These are phyloP conservation scores for Ochromonas danica DNA, from an alignment of 108 stramenopile genomes.

Conservation along the genomic window DNA sequence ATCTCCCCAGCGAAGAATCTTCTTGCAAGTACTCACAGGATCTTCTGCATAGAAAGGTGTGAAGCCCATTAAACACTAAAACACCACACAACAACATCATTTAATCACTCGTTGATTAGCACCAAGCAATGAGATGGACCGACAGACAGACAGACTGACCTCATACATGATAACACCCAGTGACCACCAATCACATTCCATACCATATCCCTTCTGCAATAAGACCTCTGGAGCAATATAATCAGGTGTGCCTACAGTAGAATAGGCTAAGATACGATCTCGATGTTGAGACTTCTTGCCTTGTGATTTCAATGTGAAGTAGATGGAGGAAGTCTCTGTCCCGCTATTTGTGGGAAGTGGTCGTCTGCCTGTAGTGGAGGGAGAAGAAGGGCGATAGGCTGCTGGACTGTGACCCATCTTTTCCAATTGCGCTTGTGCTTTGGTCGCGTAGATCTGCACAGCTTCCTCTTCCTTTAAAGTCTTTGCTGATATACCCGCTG, in stretches of 20 bases:
- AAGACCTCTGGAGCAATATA: slow-evolving; percentile 98
- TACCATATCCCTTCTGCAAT: slow-evolving; percentile 79
- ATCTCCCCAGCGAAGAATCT: slow-evolving; percentile 66
- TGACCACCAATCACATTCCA: slow-evolving; percentile 98
- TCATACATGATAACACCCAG: slow-evolving; percentile 99
- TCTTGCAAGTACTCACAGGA: slow-evolving; percentile 93
- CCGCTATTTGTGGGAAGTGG: too few species aligned
- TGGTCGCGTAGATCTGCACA: too few species aligned
- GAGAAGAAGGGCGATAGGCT: too few species aligned
- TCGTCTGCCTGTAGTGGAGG: too few species aligned
- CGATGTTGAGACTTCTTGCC: slow-evolving; percentile 71
- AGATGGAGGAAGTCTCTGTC: not conserved
- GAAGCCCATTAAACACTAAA: slow-evolving; percentile 93
- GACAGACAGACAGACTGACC: not conserved
- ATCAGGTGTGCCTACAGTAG: slow-evolving; percentile 98
- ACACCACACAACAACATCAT: too few species aligned
- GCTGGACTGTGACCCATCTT: too few species aligned
- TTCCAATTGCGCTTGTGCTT: too few species aligned
- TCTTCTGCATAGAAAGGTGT: slow-evolving; percentile 99
- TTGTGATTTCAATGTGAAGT: not conserved
- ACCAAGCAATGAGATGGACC: too few species aligned
- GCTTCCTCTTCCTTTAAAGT: too few species aligned
- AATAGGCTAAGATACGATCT: slow-evolving; percentile 73
- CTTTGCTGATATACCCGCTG: too few species aligned
- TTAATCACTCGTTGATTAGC: too few species aligned